These are phyloP conservation scores for Cladorrhinum sp. DNA, from an alignment of 2,329 filamentous ascomycete species.

Conservation along the genomic window DNA sequence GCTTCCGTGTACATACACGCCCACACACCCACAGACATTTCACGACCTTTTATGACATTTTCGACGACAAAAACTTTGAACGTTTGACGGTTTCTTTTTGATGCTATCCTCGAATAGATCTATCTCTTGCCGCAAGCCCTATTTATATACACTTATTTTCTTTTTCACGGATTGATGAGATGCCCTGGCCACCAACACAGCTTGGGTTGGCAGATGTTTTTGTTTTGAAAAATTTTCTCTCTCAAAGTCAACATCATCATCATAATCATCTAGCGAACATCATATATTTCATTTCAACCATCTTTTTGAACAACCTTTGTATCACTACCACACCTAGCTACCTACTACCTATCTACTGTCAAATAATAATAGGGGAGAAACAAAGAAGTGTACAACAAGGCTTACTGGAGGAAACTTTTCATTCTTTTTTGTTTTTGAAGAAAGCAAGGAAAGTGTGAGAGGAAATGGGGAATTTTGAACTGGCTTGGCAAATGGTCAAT, in stretches of 20 bases:
- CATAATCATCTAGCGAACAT: neutral
- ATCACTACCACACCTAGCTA: neutral
- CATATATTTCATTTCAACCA: neutral
- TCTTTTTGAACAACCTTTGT: neutral
- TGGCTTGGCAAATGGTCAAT: neutral
- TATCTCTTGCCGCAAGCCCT: neutral
- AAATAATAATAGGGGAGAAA: neutral
- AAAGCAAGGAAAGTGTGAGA: neutral
- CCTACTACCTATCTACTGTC: neutral
- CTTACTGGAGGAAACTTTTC: neutral
- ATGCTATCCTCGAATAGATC: slow-evolving; percentile 5
- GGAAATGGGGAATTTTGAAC: neutral
- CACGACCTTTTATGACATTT: slow-evolving; percentile 6
- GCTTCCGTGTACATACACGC: neutral
- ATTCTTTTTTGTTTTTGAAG: neutral
- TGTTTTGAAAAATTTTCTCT: neutral
- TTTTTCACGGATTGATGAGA: slow-evolving; percentile 6
- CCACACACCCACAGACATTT: neutral
- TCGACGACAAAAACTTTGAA: slow-evolving; percentile 7
- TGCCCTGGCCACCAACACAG: neutral
- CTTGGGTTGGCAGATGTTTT: neutral
- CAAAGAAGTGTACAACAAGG: neutral
- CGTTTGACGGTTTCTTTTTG: slow-evolving; percentile 7
- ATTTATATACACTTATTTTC: neutral
- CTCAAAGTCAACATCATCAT: neutral